Percentiles rank a stretch among this genome's conserved stretches.
Conservation (phyloP, 1,284 basidiomycete species). For the Cryptococcus wingfieldii region DNA sequence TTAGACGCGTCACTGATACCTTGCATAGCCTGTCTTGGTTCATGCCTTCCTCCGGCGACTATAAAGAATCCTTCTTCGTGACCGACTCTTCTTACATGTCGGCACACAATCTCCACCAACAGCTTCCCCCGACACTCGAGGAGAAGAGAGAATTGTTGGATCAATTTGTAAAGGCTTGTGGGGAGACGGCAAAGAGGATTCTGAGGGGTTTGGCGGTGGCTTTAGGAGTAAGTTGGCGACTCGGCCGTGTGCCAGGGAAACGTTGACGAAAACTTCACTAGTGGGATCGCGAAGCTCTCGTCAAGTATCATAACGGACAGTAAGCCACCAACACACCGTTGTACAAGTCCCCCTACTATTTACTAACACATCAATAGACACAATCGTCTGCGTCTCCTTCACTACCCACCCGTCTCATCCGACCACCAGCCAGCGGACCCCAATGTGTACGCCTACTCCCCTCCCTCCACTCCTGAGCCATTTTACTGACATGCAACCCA, state of each 20-base stretch:
- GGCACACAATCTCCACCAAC: constrained; percentile 10
- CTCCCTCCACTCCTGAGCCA: not conserved
- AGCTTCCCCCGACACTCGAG: constrained; percentile 15
- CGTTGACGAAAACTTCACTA: not conserved
- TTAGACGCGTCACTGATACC: not conserved
- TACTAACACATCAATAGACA: not conserved
- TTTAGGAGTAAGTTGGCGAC: constrained; percentile 17
- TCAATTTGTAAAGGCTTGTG: constrained; percentile 10
- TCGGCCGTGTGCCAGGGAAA: constrained; percentile 15
- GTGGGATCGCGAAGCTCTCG: constrained; percentile 3
- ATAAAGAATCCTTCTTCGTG: constrained; percentile 14
- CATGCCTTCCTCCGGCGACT: constrained; percentile 6
- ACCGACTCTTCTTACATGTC: constrained; percentile 4
- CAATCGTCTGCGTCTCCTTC: constrained; percentile 19
- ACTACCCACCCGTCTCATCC: constrained; percentile 12
- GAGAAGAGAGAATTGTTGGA: constrained; percentile 8
- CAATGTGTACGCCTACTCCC: not conserved
- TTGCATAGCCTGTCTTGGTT: constrained; percentile 15
- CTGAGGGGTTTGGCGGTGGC: constrained; percentile 11
- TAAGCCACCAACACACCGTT: not conserved
- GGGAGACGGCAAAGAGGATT: constrained; percentile 12
- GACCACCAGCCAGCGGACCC: not conserved
- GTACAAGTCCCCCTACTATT: not conserved
- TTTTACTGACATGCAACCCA: not conserved
- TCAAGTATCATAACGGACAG: constrained; percentile 7